These are phyloP conservation scores for Xylariaceae sp. DNA, from an alignment of 2,329 filamentous ascomycete genomes.

Conservation along the genomic window DNA sequence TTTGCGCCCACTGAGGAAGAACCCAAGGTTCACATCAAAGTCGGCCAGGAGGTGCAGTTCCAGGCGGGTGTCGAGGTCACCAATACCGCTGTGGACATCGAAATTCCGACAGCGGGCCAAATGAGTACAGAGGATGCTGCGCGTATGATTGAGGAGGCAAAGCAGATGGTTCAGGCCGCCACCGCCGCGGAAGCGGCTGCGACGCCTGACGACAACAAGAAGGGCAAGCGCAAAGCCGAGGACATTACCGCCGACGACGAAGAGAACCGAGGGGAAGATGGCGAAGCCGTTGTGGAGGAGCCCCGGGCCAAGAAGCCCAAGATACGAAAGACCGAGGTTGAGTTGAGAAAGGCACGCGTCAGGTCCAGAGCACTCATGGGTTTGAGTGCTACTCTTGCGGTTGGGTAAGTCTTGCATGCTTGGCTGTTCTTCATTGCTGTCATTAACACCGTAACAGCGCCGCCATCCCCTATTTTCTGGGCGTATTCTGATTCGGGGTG, in stretches of 20 bases:
- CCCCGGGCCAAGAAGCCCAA: constrained; percentile 64
- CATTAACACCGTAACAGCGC: constrained; percentile 22
- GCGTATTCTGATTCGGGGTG: constrained; percentile 39
- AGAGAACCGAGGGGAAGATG: constrained; percentile 44
- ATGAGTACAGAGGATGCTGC: constrained; percentile 71
- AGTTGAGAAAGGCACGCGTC: constrained; percentile 78
- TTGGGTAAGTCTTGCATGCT: constrained; percentile 66
- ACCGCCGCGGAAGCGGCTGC: constrained; percentile 38
- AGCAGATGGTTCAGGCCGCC: constrained; percentile 75
- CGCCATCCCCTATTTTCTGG: constrained; percentile 44
- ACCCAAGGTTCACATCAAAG: constrained; percentile 58
- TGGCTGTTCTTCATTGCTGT: neutral
- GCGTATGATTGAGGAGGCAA: constrained; percentile 78
- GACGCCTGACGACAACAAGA: constrained; percentile 36
- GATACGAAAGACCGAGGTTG: constrained; percentile 75
- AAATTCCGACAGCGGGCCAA: constrained; percentile 63
- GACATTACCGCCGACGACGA: constrained; percentile 63
- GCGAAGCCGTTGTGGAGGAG: constrained; percentile 35
- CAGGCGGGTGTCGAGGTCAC: constrained; percentile 57
- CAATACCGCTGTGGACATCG: constrained; percentile 66
- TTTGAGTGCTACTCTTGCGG: constrained; percentile 75
- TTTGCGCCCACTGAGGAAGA: constrained; percentile 49
- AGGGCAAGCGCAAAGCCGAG: constrained; percentile 66
- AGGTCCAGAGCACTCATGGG: constrained; percentile 80
- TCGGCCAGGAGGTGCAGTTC: constrained; percentile 48